Percentiles rank a stretch among this genome's conserved stretches.
phyloP scores from a whole-genome alignment of 2,329 filamentous ascomycete species.

The Penicillium capsulatum region DNA sequence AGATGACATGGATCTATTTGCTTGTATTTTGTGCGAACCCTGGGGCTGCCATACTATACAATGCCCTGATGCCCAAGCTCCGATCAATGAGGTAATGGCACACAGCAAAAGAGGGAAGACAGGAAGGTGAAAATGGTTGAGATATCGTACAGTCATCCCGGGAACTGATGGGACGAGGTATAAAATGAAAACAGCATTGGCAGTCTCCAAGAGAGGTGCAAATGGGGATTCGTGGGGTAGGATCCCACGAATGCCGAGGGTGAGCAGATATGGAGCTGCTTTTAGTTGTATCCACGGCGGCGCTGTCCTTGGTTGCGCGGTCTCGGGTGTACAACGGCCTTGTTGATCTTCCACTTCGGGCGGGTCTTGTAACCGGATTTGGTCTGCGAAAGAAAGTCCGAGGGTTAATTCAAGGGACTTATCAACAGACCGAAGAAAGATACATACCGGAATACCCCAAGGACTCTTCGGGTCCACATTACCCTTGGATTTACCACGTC shows the following conservation, averaged over 20 bases:
- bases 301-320: conserved; percentile 89
- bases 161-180: conserved; percentile 15
- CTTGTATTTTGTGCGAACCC: conserved; percentile 15
- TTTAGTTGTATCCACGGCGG: conserved; percentile 59
- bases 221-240: too few relatives aligned
- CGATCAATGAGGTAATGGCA: conserved; percentile 13
- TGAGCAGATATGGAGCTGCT: too few relatives aligned
- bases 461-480: conserved; percentile 91
- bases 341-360: conserved; percentile 83
- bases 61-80: conserved; percentile 12
- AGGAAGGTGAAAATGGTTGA: conserved; percentile 8
- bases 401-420: conserved; percentile 10
- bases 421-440: conserved; percentile 6
- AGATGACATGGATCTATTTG: conserved; percentile 7
- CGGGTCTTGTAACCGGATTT: conserved; percentile 78
- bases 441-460: conserved; percentile 88
- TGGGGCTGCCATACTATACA: conserved; percentile 22
- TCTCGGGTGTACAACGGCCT: conserved; percentile 78
- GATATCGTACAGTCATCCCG: conserved; percentile 24
- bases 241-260: too few relatives aligned
- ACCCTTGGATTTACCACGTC: conserved; percentile 98
- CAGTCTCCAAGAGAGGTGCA: conserved; percentile 7
- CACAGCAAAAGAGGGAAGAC: conserved; percentile 9
- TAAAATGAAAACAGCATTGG: conserved; percentile 13
- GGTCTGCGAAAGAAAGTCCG: conserved; percentile 36